Base-by-base conservation (phyloP, 495 filamentous ascomycete genomes). In the Terfezia boudieri region DNA sequence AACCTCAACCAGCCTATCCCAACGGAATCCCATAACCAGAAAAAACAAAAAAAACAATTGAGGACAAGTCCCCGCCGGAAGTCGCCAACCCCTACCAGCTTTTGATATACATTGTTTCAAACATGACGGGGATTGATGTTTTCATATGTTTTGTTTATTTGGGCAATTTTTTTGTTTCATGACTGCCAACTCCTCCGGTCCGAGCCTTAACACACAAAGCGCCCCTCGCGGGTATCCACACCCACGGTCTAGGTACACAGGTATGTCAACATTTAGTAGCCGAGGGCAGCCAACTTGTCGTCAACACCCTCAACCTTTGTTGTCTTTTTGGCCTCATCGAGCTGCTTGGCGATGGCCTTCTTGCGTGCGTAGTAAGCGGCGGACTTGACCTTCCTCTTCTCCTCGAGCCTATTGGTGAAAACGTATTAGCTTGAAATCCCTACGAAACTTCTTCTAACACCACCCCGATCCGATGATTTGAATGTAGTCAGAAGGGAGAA, bases 281-380 rank as follows among this genome's bases (percentile, higher is more conserved):
- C 82, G 67, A 73, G 78, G 66, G 75, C 61, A 67, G 77, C 81
- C 66, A 86, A 72, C 71, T 84, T 77, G 70, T 68, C 70, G 74
- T 79, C 77, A 75, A 88, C 81, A 71, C 93, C 77, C 74, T 89
- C 81, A 71, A 93, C 83, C 68, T 76, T 86, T 57, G 86, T 86
- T 68, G 73, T 81, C 82, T 88, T 86, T 77, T 90, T 78, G 64
- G 90, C 89, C 69, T 94, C 83, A 61, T 79, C 74, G 56, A 94
- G 74, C 74, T 86, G 84, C 76, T 80, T 86, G 69, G 80, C 78
- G 63, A 82, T 82, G 55, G 81, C 76, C 87, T 93, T 93, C 90
- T 95, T 98, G 78, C 86, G 85, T 75, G 86, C 85, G 78, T 98
- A 98, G 82, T 95, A 98, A 68, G 90, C 90, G 65, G 83, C 80